phyloP scores from a whole-genome alignment of 2,329 filamentous ascomycete species.

The Furcasterigmium sp. region DNA sequence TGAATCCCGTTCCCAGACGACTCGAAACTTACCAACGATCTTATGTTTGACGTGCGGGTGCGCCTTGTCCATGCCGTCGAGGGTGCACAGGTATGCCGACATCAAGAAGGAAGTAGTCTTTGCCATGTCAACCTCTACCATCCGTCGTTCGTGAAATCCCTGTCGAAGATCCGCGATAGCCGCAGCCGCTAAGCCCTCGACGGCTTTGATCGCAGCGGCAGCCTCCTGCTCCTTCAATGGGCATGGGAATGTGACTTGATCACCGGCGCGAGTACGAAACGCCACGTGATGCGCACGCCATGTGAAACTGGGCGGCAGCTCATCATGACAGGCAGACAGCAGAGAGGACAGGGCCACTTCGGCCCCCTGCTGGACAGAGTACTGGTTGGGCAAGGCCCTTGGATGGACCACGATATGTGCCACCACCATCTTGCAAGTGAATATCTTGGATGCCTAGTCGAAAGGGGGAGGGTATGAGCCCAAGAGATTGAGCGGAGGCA shows the following conservation, averaged over 20 bases:
- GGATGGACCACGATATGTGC: slow-evolving; percentile 7
- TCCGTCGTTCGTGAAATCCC: slow-evolving; percentile 4
- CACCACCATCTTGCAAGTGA: slow-evolving; percentile 6
- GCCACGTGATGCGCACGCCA: slow-evolving; percentile 18
- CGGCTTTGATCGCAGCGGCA: slow-evolving; percentile 45
- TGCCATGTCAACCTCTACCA: slow-evolving; percentile 47
- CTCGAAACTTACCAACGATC: slow-evolving; percentile 18
- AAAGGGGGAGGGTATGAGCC: not conserved
- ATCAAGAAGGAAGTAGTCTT: slow-evolving; percentile 50
- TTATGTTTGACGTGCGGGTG: slow-evolving; percentile 36
- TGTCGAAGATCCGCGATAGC: slow-evolving; percentile 49
- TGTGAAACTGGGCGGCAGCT: slow-evolving; percentile 26
- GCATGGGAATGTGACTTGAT: slow-evolving; percentile 29
- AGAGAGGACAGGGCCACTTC: slow-evolving; percentile 21
- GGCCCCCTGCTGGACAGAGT: slow-evolving; percentile 26
- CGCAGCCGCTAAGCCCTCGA: slow-evolving; percentile 56
- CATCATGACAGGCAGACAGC: slow-evolving; percentile 16
- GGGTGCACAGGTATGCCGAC: slow-evolving; percentile 51
- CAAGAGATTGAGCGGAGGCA: not conserved
- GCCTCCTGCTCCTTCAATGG: slow-evolving; percentile 36
- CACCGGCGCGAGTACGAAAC: slow-evolving; percentile 23
- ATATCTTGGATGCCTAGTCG: not conserved
- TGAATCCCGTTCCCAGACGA: slow-evolving; percentile 32
- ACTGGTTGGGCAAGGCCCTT: slow-evolving; percentile 7
- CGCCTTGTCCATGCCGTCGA: slow-evolving; percentile 45